Evolutionary conservation across 805 yeast genomes (phyloP), one percentile per base, ranked within the genome.

Genomic region (Lachancea quebecensis): DNA sequence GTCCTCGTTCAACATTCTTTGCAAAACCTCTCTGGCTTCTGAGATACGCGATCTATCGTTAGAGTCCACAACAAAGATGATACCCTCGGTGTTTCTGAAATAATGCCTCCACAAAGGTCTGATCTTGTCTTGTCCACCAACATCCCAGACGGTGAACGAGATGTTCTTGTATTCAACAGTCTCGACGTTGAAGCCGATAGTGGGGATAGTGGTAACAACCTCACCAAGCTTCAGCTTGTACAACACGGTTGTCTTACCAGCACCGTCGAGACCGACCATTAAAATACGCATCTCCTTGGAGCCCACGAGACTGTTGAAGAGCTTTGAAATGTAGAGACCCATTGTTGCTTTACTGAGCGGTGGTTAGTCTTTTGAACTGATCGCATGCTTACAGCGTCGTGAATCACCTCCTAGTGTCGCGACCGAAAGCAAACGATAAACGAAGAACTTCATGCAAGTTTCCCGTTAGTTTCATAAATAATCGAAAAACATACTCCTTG

Each of bases 61-160:
- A 51, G 96, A 86, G 76, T 91, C 98, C 59, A 91, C 96, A 53
- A 91, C 98, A 67, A 90, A 91, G 69, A 91, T 90, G 67, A 91
- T 87, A 76, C 97, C 97, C 73, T 91, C 97, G 51, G 97, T 89
- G 79, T 91, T 91, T 74, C 91, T 96, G 86, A 82, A 91, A 71
- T 91, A 91, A 73, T 91, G 95, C 81, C 97, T 85, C 98, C 98
- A 91, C 71, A 91, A 77, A 49, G 98, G 96, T 75, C 98, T 86
- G 66, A 91, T 91, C 75, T 90, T 90, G 72, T 89, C 96, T 77
- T 91, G 98, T 80, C 98, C 98, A 85, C 98, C 98, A 60, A 90
- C 96, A 80, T 91, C 98, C 98, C 97, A 89, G 54, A 89, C 96
- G 50, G 96, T 88, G 75, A 89, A 89, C 37, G 95, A 84, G 70